Base-by-base conservation (phyloP, 495 filamentous ascomycete genomes). In the Sphaerosporella brunnea region DNA sequence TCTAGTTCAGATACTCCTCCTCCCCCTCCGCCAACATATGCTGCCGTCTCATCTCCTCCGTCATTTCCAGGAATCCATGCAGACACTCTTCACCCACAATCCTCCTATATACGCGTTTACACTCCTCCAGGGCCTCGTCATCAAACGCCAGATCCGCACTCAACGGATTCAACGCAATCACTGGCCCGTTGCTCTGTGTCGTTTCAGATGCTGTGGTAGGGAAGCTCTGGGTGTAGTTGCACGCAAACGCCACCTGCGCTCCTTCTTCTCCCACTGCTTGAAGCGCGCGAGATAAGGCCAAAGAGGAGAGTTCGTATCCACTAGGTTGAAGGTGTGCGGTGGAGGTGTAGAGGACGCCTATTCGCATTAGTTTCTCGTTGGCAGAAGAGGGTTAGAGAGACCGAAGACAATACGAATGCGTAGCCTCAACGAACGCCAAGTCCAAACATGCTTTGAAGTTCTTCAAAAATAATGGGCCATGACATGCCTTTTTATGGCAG, bases 31-130 rank as follows among this genome's bases (percentile, higher is more conserved):
- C 23, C 41, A n/a, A 15, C 41, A 13, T 28, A 34, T 34, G 19
- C 18, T 46, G 26, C 23, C 43, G 15, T 13, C 28, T 34, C 43
- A 46, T 46, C 43, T 34, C 2, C 25, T 46, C 43, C 13, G 13
- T 35, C 43, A 46, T 46, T 21, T 26, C 45, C 50, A 56, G 52
- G 34, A 61, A 61, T 18, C 53, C 53, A 21, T 53, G 56, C n/a
- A n/a, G n/a, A n/a, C n/a, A n/a, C 15, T 7, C 39, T 32, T 38
- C 41, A 13, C 52, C 56, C 25, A 56, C 23, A 24, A 55, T 38
- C 13, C 26, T 26, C 36, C 49, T 35, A 52, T 51, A 59, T 19
- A 47, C 47, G 2, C 0, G 36, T 39, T 23, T 49, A 26, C 38
- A 50, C 47, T 51, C 51, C 2, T 51, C 53, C 2, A 56, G 47